Evolutionary conservation across 495 filamentous ascomycete genomes (phyloP), one percentile per base, ranked within the genome.

Genomic region (Aspergillus diversus): DNA sequence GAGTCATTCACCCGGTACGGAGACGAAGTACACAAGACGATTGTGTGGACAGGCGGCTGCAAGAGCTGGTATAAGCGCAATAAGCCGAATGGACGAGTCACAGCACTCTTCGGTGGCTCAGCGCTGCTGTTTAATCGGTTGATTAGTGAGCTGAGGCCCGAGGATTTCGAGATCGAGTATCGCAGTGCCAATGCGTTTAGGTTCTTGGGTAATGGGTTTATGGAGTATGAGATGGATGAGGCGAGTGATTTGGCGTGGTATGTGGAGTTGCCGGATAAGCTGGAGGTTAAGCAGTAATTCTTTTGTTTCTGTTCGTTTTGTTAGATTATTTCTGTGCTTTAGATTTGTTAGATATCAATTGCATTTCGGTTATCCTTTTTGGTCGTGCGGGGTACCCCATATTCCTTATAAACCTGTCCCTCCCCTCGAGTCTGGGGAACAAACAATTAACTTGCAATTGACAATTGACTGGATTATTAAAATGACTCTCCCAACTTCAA

Each of bases 111-210:
- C 64, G 73, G 78, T 2, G 82, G 81, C 1, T 79, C 75, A 55
- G 74, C 75, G 9, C 63, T 82, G 12, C 75, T 81, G 46, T 86
- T 82, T 68, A 79, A 83, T 43, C 77, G 83, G 58, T 69, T 80
- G 39, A 62, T 86, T 13, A 71, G 74, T 39, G 78, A 80, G 49
- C 67, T 82, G 6, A 74, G 81, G 4, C 59, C 67, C 11, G 83
- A 86, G 49, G 81, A 85, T 60, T 86, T 76, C 68, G 75, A 82
- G 8, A 68, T 83, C 60, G 72, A 74, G 63, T 82, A 83, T 58
- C 66, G 69, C 7, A 71, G 72, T 21, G 59, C 61, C 1, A 84
- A 86, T 62, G 63, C 76, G 4, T 84, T 85, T 66, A 60, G 71
- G n/a, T 84, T 78, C 68, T 57, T 85, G 65, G 83, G 83, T 1